phyloP scores from a whole-genome alignment of 2,329 filamentous ascomycete genomes.

The Fusarium domesticum region DNA sequence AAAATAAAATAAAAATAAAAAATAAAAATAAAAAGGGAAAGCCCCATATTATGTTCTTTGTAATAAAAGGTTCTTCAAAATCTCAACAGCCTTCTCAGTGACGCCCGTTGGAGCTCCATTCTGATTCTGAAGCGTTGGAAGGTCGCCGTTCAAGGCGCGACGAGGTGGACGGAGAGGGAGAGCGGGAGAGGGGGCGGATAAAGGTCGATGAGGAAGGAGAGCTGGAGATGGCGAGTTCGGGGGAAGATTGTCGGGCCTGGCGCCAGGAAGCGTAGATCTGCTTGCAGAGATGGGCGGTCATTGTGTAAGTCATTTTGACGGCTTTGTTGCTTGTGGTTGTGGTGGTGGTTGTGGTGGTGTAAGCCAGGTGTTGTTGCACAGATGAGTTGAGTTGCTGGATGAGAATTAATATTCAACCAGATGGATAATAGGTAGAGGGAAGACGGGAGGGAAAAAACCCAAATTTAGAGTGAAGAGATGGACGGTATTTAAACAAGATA shows the following conservation, averaged over 20 bases:
- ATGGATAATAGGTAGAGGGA: conserved; percentile 1
- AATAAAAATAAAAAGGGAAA: too few relatives aligned
- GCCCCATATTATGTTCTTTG: too few relatives aligned
- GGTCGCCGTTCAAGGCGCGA: conserved; percentile 25
- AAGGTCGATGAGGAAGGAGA: conserved; percentile 27
- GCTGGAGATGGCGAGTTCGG: conserved; percentile 32
- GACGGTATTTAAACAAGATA: too few relatives aligned
- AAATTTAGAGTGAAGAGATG: too few relatives aligned
- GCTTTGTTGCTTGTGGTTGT: conserved; percentile 4
- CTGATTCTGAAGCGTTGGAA: conserved; percentile 26
- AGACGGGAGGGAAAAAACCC: background rate
- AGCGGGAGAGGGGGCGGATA: conserved; percentile 26
- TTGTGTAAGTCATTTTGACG: conserved; percentile 56
- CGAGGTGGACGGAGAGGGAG: conserved; percentile 25
- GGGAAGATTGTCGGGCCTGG: conserved; percentile 44
- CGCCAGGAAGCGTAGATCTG: conserved; percentile 59
- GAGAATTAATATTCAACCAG: too few relatives aligned
- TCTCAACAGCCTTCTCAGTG: conserved; percentile 8
- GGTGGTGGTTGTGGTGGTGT: background rate
- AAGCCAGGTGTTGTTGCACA: background rate
- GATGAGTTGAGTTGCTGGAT: conserved; percentile 1
- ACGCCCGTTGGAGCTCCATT: conserved; percentile 23
- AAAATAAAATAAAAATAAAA: too few relatives aligned
- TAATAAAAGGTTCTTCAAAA: background rate
- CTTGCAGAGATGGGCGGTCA: conserved; percentile 60